A percentile compares a stretch with the other conserved stretches of the same genome.
These are phyloP conservation scores for Globisporangium orthogonon DNA, from an alignment of 352 stramenopile species.

Conservation along the genomic window DNA sequence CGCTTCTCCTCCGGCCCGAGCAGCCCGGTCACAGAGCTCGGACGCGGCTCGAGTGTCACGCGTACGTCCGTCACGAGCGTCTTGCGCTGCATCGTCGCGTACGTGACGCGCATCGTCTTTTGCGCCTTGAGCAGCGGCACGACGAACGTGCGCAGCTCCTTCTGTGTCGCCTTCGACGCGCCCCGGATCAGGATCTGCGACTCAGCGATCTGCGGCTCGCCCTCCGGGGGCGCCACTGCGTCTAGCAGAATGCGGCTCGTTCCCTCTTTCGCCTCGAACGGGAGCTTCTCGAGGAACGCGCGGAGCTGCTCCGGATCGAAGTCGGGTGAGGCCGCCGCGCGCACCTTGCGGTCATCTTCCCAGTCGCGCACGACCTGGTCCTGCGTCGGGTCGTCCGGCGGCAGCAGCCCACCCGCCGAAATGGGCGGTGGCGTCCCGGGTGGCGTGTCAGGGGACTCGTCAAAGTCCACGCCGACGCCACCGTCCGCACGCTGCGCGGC, in stretches of 20 bases:
- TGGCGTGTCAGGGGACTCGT: conserved; percentile 62
- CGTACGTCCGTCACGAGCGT: conserved; percentile 74
- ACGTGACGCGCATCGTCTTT: conserved; percentile 58
- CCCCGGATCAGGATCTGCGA: conserved; percentile 65
- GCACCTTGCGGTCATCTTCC: conserved; percentile 57
- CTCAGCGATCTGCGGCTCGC: conserved; percentile 36
- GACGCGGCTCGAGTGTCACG: conserved; percentile 71
- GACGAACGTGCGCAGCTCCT: conserved; percentile 53
- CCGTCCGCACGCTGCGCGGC: conserved; percentile 4
- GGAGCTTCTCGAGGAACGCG: conserved; percentile 52
- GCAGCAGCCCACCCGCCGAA: conserved; percentile 40
- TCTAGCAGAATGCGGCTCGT: conserved; percentile 56
- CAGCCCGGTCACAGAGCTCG: conserved; percentile 48
- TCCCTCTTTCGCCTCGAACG: conserved; percentile 60
- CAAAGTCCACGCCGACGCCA: conserved; percentile 16
- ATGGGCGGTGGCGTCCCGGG: conserved; percentile 73
- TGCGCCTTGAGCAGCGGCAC: conserved; percentile 70
- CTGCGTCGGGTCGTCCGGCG: conserved; percentile 37
- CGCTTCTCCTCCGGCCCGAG: conserved; percentile 48
- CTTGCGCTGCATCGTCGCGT: conserved; percentile 58
- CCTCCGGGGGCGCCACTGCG: conserved; percentile 30
- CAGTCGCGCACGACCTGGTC: conserved; percentile 67
- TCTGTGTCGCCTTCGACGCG: conserved; percentile 42
- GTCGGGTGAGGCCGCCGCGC: conserved; percentile 27
- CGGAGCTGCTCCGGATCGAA: conserved; percentile 40